Evolutionary conservation across 2,329 filamentous ascomycete species (phyloP), one percentile per base, ranked within the genome.

Genomic region (Aspergillus spinulosporus): DNA sequence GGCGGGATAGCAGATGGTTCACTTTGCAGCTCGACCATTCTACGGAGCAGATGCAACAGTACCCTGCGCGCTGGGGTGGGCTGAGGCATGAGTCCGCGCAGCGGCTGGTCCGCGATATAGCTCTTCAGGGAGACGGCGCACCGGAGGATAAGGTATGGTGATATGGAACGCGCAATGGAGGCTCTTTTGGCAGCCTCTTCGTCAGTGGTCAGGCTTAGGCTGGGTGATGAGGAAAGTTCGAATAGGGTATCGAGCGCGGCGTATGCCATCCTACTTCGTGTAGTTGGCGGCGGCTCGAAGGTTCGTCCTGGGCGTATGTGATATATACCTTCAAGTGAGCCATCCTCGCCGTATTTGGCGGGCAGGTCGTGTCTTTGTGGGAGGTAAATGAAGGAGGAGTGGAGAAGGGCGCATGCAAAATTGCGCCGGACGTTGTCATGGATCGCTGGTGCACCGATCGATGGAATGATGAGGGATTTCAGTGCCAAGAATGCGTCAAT

Each of bases 101-200:
- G 78, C 0, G 93, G 92, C 68, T 97, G 93, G 71, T 99, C 94
- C 3, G 92, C 89, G 45, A 95, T 87, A 69, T 96, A 97, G 0
- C 87, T 81, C 54, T 90, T 87, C n/a, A 97, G 76, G 0, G 90
- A 87, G 12, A 96, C 78, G 0, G 89, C 91, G 9, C 89, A 86
- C 2, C 94, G 86, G 1, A 96, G 78, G 44, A 97, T 88, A 2
- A 97, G 80, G 66, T 90, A 93, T 0, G 91, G 91, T 0, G 90
- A 88, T 0, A 88, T 84, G 3, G 88, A 88, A 67, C 86, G 83
- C 0, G 93, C 89, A 11, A 97, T 84, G 9, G 84, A 80, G 40
- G 83, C 72, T 57, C 80, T 78, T 8, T 79, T 1, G 71, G 66
- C 14, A 72, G 14, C n/a, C 7, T 49, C 72, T 43, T 62, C 68